Base-by-base conservation (phyloP, 768 basidiomycete genomes). In the Lyophyllum shimeji region DNA sequence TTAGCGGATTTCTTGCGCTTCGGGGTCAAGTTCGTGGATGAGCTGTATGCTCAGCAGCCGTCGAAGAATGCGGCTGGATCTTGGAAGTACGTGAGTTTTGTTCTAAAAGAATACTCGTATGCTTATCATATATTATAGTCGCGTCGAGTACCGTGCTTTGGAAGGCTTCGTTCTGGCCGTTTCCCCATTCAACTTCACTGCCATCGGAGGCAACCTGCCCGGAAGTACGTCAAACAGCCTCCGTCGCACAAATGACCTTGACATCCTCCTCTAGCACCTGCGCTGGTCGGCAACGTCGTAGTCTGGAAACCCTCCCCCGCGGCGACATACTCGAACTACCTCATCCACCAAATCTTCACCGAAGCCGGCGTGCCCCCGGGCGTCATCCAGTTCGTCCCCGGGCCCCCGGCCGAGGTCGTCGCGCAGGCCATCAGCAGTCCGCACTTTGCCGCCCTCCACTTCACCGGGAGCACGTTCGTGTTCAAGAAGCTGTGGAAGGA, bases 161-260 rank as follows among this genome's bases (percentile, higher is more conserved):
- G 97, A 98, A 74, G 97, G 97, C 21, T 99, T 99, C 76, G 93
- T 98, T 23, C 82, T 98, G 48, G 97, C 97, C 13, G 90, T 98
- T 39, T 95, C 97, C 7, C 97, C 97, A 0, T 98, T 99, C 80
- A 99, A 99, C 74, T 95, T 95, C 69, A 98, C 96, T 29, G 96
- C 96, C 24, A 99, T 99, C 60, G 96, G 94, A 39, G 97, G 93
- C 13, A 99, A 99, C 72, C 89, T 98, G 33, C 84, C 88, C 7
- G 89, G 83, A 71, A 50, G 77, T 69, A 23, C 29, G 58, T 48
- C 27, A 7, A 13, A 37, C 23, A 29, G 29, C 55, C 29, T 17
- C 15, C 37, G 15, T 17, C 21, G 7, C 52, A 11, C 52, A 24
- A 58, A 61, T 13, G 40, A 34, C 43, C 55, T 53, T 15, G 55